These are phyloP conservation scores for Isochrysis galbana DNA, from an alignment of 78 protist species.

Conservation along the genomic window DNA sequence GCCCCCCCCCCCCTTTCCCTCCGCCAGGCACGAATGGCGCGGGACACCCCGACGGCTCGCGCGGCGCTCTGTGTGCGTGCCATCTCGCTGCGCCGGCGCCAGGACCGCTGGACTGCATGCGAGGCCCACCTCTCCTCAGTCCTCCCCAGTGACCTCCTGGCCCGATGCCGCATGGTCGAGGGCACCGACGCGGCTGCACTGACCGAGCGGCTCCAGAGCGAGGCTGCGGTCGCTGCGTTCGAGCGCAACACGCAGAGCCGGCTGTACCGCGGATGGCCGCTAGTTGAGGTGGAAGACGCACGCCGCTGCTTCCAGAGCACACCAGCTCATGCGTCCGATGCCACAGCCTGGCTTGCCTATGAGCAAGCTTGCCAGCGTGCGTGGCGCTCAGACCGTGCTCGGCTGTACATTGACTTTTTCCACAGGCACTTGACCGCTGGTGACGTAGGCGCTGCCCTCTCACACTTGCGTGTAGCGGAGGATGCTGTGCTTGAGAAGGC, in stretches of 20 bases:
- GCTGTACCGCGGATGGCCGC: not conserved
- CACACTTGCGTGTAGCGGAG: constrained; percentile 18
- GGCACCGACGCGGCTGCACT: not conserved
- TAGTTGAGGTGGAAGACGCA: not conserved
- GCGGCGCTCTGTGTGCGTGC: not conserved
- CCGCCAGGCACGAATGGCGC: no score
- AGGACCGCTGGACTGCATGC: not conserved
- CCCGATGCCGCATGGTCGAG: not conserved
- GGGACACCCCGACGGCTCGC: not conserved
- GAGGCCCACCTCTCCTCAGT: not conserved
- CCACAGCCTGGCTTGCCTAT: not conserved
- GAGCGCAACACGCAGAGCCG: not conserved
- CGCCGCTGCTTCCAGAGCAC: not conserved
- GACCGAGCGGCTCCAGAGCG: not conserved
- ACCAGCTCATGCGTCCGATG: not conserved
- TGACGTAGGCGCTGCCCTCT: not conserved
- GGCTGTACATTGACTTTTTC: not conserved
- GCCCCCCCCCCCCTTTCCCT: no score
- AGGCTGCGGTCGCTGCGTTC: not conserved
- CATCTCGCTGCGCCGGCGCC: not conserved
- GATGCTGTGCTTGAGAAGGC: not conserved
- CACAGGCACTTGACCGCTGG: not conserved
- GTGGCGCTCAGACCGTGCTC: not conserved
- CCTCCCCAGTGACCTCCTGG: not conserved
- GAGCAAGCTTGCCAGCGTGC: not conserved